Evolutionary conservation across 108 stramenopile species (phyloP).

Genomic region (Licmophora abbreviata): DNA sequence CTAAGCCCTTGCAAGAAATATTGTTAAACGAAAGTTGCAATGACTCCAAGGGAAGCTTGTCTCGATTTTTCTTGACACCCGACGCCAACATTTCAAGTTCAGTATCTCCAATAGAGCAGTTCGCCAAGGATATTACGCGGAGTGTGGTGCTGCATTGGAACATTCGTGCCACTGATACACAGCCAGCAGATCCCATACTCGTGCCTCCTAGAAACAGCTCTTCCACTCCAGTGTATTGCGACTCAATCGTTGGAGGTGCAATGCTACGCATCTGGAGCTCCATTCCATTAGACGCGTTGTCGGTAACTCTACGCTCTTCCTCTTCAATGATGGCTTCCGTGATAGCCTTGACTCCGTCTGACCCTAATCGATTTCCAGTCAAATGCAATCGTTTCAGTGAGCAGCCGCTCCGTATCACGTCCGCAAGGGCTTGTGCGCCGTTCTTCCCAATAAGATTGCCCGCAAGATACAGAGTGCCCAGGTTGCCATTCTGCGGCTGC

Average conservation of each 20-base stretch:
- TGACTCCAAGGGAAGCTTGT: conserved; percentile 51
- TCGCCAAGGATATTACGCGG: conserved; percentile 59
- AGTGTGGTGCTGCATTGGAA: conserved; percentile 39
- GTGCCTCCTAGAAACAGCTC: conserved; percentile 78
- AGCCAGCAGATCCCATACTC: conserved; percentile 52
- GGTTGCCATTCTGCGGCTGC: conserved; percentile 11
- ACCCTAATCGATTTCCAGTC: conserved; percentile 69
- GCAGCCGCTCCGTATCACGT: conserved; percentile 48
- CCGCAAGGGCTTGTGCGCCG: conserved; percentile 61
- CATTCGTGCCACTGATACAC: conserved; percentile 60
- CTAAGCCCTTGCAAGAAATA: conserved; percentile 65
- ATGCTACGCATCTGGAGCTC: neutral
- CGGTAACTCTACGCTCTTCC: conserved; percentile 16
- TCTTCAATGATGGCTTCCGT: conserved; percentile 61
- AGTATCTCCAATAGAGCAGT: conserved; percentile 63
- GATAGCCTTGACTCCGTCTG: conserved; percentile 60
- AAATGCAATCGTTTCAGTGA: conserved; percentile 57
- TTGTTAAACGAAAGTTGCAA: conserved; percentile 75
- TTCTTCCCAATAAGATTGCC: conserved; percentile 63
- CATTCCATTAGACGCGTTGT: neutral
- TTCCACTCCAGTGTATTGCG: conserved; percentile 30
- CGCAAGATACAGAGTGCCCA: conserved; percentile 62
- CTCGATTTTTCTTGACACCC: conserved; percentile 52
- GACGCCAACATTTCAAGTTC: conserved; percentile 49
- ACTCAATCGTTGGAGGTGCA: neutral